Evolutionary conservation across 116 monocot genomes (phyloP), one percentile per base, ranked within the genome.

Genomic region (Trichopus zeylanicus): DNA sequence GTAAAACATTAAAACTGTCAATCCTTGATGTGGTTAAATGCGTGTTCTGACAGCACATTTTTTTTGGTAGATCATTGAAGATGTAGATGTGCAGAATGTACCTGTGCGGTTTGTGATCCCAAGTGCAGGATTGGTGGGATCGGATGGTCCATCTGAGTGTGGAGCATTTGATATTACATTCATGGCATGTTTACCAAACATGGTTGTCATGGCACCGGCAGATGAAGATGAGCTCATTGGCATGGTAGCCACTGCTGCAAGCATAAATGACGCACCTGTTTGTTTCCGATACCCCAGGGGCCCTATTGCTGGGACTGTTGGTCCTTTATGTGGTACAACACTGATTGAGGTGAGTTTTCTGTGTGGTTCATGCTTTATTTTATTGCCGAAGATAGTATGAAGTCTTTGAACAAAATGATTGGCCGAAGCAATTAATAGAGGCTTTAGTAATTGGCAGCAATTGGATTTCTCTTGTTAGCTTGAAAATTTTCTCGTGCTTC

Each of bases 181-280:
- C 59, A 86, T 86, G 86, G 66, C 79, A 35, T 86, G 91, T 54
- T 67, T 91, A 69, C 91, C 91, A 29, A 91, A 91, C 61, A 86
- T 86, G 91, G 74, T 91, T 63, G 81, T 83, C 23, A 90, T 91
- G 86, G 79, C 86, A 35, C 86, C 91, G 48, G 77, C 86, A 37
- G 62, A 77, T 64, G 82, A 74, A 65, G 53, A 74, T 34, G 86
- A 91, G 22, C 82, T 91, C 5, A 27, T 69, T 55, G 51, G 63
- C 62, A 86, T 86, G 86, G 91, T 91, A 29, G 79, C 77, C 11
- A 86, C 86, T 63, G 86, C 91, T 46, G 70, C 80, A 51, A 19
- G 26, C 12, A 67, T 79, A 25, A 35, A 91, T 63, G 79, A 91
- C 53, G 55, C 66, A 28, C 91, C 91, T 32, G 60, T 79, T 47